phyloP scores from a whole-genome alignment of 2,329 filamentous ascomycete species.

The Paracamarosporium sp. region DNA sequence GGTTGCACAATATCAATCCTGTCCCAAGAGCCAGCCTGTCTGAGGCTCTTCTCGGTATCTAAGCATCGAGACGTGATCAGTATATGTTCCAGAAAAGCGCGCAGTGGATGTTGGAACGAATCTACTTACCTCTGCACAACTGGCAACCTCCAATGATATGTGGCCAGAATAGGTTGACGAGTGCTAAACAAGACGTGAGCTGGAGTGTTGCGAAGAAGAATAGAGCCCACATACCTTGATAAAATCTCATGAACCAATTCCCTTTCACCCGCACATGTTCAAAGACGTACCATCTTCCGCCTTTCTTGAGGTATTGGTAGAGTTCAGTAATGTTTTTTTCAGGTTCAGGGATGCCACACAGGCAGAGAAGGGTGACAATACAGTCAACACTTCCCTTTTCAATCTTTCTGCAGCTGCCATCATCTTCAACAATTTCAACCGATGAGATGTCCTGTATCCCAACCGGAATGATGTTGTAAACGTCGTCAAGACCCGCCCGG shows the following conservation, averaged over 20 bases:
- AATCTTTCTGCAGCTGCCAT: not conserved
- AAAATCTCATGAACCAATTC: not conserved
- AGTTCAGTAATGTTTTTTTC: constrained; percentile 3
- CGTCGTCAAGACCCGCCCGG: not conserved
- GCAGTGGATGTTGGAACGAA: not conserved
- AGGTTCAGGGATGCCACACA: constrained; percentile 2
- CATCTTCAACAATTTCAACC: not conserved
- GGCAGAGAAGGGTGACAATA: constrained; percentile 3
- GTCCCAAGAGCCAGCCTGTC: not conserved
- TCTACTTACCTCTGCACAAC: not conserved
- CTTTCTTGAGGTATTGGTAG: constrained; percentile 6
- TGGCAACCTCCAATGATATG: constrained; percentile 4
- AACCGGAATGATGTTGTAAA: not conserved
- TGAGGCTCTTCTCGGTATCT: constrained; percentile 1
- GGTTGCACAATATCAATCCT: not conserved
- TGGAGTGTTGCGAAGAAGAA: not conserved
- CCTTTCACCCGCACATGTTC: not conserved
- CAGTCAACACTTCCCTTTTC: constrained; percentile 4
- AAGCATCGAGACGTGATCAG: not conserved
- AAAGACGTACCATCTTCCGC: constrained; percentile 1
- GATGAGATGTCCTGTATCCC: constrained; percentile 2
- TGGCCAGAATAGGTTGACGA: constrained; percentile 6
- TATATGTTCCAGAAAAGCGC: not conserved
- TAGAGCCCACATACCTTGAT: not conserved
- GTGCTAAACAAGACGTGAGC: not conserved